Evolutionary conservation across 1,284 basidiomycete genomes (phyloP).

Genomic region (Moesziomyces sp.): DNA sequence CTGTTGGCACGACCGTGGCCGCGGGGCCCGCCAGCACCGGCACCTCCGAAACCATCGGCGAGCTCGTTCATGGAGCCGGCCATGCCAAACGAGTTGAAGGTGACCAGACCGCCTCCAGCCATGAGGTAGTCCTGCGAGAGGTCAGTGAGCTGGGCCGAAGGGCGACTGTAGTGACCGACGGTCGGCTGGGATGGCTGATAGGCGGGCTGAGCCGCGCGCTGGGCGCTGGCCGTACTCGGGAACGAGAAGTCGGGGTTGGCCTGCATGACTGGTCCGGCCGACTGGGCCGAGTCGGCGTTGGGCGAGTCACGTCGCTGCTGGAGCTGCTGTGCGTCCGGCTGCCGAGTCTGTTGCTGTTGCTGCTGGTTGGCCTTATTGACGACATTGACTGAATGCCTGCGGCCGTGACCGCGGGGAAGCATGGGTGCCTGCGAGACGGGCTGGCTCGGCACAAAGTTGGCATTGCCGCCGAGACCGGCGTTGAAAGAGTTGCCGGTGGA

Average conservation of each 20-base stretch:
- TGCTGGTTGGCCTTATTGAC: slow-evolving; percentile 67
- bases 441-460: slow-evolving; percentile 32
- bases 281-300: slow-evolving; percentile 23
- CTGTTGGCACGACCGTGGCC: slow-evolving; percentile 45
- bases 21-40: slow-evolving; percentile 40
- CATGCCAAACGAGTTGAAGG: slow-evolving; percentile 50
- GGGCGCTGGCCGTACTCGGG: slow-evolving; percentile 46
- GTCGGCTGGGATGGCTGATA: slow-evolving; percentile 33
- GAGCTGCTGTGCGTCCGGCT: slow-evolving; percentile 32
- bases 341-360: slow-evolving; percentile 9
- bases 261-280: slow-evolving; percentile 44
- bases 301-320: slow-evolving; percentile 57
- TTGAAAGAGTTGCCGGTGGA: slow-evolving; percentile 57
- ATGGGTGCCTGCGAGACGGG: slow-evolving; percentile 17
- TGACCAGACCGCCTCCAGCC: slow-evolving; percentile 64
- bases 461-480: slow-evolving; percentile 23
- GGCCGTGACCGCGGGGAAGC: slow-evolving; percentile 79
- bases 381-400: slow-evolving; percentile 93
- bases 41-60: slow-evolving; percentile 62
- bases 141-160: slow-evolving; percentile 61
- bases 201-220: slow-evolving; percentile 26
- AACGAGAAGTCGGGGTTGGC: slow-evolving; percentile 57
- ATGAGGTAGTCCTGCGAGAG: slow-evolving; percentile 65
- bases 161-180: slow-evolving; percentile 55
- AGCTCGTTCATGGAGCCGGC: slow-evolving; percentile 50